Evolutionary conservation across 345 rosid genomes (phyloP).

Genomic region (Balakata baccata): DNA sequence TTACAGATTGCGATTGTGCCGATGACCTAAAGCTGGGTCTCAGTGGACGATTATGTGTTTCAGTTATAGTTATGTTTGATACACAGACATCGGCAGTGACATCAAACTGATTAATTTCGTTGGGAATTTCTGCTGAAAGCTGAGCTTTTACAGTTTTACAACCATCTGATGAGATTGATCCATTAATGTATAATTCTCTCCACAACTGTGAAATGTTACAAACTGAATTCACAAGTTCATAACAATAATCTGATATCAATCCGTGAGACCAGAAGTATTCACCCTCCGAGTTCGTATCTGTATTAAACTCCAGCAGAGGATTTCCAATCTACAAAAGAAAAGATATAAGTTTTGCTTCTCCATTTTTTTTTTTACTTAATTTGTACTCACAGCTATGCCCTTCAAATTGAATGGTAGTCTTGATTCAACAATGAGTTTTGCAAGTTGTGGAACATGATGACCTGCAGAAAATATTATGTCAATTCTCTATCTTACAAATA

Average conservation of each 20-base stretch:
- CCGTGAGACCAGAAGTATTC: constrained; percentile 26
- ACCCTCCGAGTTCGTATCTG: neutral
- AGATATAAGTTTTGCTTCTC: too few relatives aligned
- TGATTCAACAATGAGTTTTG: constrained; percentile 20
- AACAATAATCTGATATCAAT: constrained; percentile 19
- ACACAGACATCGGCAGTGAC: constrained; percentile 19
- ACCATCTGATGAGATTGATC: neutral
- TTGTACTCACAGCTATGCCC: constrained; percentile 27
- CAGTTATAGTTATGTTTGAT: neutral
- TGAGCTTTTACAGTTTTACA: neutral
- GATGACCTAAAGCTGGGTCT: neutral
- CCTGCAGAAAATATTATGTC: constrained; percentile 12
- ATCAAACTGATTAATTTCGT: neutral
- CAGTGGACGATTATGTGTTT: neutral
- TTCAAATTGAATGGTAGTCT: constrained; percentile 19
- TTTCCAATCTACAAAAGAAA: neutral
- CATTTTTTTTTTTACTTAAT: too few relatives aligned
- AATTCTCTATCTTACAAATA: too few relatives aligned
- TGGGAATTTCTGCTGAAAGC: constrained; percentile 10
- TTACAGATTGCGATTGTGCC: constrained; percentile 9
- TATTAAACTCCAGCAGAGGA: constrained; percentile 23
- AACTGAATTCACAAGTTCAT: constrained; percentile 8
- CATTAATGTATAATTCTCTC: constrained; percentile 2
- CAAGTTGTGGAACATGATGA: constrained; percentile 31
- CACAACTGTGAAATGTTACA: constrained; percentile 18